Evolutionary conservation across 2,329 filamentous ascomycete species (phyloP), one percentile per base, ranked within the genome.

Genomic region (Gaeumannomyces sp.): DNA sequence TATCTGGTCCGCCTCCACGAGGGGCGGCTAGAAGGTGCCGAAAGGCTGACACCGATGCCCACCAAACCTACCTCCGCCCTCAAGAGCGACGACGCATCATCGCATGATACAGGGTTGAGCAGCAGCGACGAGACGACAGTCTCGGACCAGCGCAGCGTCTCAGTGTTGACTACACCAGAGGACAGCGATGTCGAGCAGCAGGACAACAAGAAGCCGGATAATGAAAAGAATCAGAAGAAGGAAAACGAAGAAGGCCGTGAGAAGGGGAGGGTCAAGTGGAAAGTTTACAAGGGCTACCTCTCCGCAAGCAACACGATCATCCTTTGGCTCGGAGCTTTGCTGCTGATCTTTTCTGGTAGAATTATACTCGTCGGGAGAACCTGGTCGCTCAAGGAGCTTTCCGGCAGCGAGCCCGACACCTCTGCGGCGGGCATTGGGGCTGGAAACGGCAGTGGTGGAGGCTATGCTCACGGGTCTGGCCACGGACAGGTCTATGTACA

Each of bases 341-440:
- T 74, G 4, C 62, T 74, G 25, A 63, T 75, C 8, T 60, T 67
- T 0, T 25, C 59, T 1, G 62, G 66, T 11, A 73, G 73, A 25
- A 64, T 70, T 19, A 57, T 73, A 8, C 65, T 66, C 1, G 70
- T 76, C 4, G 70, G 68, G 11, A 68, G 72, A 19, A 73, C 73
- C 0, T 76, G 74, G 73, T 73, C 73, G 60, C 67, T 76, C 59
- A 76, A 76, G 64, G 72, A 75, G 53, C 70, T 76, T 8, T 69
- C 74, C 0, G 70, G 72, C 22, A 72, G 70, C 57, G 68, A 72
- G 3, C 68, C 11, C 69, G 60, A 33, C 66, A 59, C 31, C 56
- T 66, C 33, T 45, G 61, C 58, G 64, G 53, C 59, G 58, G 60
- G 63, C 59, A 67, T 56, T 22, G 64, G 66, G 16, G 22, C 8